A percentile compares a stretch with the other conserved stretches of the same genome.
phyloP scores from a whole-genome alignment of 1,284 basidiomycete species.

The Jaminaea rosea region DNA sequence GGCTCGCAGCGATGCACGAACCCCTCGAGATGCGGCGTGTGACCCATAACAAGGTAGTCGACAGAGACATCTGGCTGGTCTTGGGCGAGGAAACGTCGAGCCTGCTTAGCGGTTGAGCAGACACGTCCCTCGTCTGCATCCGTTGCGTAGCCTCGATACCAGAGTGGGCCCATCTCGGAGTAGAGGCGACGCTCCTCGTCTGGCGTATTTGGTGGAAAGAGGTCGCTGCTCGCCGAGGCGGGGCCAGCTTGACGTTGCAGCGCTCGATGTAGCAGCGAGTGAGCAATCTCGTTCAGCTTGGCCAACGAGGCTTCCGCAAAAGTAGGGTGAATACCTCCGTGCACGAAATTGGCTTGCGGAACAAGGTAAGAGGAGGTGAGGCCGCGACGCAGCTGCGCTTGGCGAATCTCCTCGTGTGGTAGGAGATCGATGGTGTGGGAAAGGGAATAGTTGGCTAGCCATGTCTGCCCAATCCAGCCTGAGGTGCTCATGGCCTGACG shows the following conservation, averaged over 20 bases:
- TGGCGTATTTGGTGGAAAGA: constrained; percentile 19
- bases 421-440: constrained; percentile 23
- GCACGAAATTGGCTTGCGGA: constrained; percentile 26
- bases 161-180: constrained; percentile 31
- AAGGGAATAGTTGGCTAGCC: constrained; percentile 32
- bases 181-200: constrained; percentile 24
- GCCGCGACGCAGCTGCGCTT: background rate
- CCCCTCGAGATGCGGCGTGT: constrained; percentile 39
- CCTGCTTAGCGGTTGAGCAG: constrained; percentile 15
- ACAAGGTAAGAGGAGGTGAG: constrained; percentile 5
- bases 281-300: constrained; percentile 28
- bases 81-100: constrained; percentile 11
- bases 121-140: constrained; percentile 11
- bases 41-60: constrained; percentile 40
- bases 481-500: constrained; percentile 46
- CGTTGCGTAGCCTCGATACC: constrained; percentile 45
- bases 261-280: constrained; percentile 24
- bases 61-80: no score
- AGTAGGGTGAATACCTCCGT: constrained; percentile 38
- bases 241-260: no score
- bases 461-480: constrained; percentile 41
- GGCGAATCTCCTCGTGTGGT: background rate
- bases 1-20: constrained; percentile 28
- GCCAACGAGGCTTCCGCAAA: constrained; percentile 22
- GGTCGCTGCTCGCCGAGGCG: constrained; percentile 2